Percentiles rank a stretch among this genome's conserved stretches.
phyloP scores from a whole-genome alignment of 169 alveolate species.

The Cryptosporidium baileyi region DNA sequence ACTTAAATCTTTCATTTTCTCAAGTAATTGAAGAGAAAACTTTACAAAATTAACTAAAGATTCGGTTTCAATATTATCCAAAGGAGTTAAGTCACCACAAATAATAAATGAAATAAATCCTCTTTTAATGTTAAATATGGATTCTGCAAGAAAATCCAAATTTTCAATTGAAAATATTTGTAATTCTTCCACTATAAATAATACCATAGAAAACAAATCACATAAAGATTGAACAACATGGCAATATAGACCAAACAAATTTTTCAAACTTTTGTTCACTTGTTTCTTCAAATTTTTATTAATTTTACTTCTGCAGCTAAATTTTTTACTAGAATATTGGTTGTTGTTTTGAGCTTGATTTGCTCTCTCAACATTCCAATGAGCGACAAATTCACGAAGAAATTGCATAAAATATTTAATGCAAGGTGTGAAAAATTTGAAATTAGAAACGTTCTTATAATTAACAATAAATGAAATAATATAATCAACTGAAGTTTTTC shows the following conservation, averaged over 20 bases:
- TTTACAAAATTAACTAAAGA: background rate
- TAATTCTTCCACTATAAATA: background rate
- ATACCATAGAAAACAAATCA: background rate
- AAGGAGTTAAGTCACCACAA: constrained; percentile 38
- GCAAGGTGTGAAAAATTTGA: constrained; percentile 43
- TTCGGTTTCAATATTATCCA: background rate
- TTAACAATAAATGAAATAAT: constrained; percentile 19
- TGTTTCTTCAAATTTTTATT: no score
- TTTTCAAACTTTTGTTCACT: background rate
- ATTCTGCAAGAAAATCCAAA: constrained; percentile 7
- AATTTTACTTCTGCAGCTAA: no score
- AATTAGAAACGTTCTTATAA: constrained; percentile 1
- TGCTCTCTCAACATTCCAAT: constrained; percentile 34
- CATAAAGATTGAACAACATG: constrained; percentile 28
- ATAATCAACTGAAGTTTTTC: constrained; percentile 45
- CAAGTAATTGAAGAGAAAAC: background rate
- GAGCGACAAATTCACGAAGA: constrained; percentile 54
- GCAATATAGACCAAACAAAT: constrained; percentile 40
- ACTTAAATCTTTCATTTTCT: no score
- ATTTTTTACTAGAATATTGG: no score
- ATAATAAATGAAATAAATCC: constrained; percentile 40
- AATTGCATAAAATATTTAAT: constrained; percentile 47
- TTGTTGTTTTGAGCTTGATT: no score
- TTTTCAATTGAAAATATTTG: background rate
- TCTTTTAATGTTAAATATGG: background rate